Conservation (phyloP, 2,329 filamentous ascomycete species). For the Blastomyces parvus region DNA sequence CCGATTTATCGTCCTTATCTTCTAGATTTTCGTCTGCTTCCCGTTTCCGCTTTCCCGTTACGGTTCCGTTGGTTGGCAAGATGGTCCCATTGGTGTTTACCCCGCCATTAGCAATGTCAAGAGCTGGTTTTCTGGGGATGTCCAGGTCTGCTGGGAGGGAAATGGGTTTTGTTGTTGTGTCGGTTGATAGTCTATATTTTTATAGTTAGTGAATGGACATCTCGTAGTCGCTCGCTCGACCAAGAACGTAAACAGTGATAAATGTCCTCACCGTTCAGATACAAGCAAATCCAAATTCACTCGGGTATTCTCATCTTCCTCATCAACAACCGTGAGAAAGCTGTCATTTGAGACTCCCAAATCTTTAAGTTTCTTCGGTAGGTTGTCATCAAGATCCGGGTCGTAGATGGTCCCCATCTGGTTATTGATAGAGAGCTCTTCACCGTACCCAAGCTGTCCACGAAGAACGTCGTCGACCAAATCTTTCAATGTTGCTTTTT, state of each 20-base stretch:
- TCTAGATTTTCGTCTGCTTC: constrained; percentile 33
- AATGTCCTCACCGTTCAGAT: constrained; percentile 23
- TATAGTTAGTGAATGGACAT: constrained; percentile 13
- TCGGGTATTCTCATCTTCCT: constrained; percentile 58
- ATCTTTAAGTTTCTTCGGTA: constrained; percentile 67
- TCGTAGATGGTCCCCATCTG: constrained; percentile 77
- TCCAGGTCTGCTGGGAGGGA: constrained; percentile 32
- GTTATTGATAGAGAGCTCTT: constrained; percentile 70
- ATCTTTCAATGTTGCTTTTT: constrained; percentile 64
- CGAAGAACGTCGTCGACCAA: constrained; percentile 67
- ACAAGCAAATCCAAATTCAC: constrained; percentile 67
- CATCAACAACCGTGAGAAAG: constrained; percentile 74
- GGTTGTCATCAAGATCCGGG: constrained; percentile 75
- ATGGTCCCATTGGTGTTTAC: constrained; percentile 13
- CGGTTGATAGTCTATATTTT: constrained; percentile 24
- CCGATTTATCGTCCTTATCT: constrained; percentile 33
- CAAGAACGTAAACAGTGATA: background rate
- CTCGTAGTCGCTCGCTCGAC: too few species aligned
- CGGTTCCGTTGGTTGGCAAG: constrained; percentile 12
- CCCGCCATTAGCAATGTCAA: constrained; percentile 23
- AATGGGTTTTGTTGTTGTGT: constrained; percentile 33
- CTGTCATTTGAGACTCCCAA: constrained; percentile 63
- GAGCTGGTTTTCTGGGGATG: constrained; percentile 41
- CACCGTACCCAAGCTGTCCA: constrained; percentile 61
- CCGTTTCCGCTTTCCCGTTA: constrained; percentile 36